A percentile compares a stretch with the other conserved stretches of the same genome.
Evolutionary conservation across 371 early-diverging fungal genomes (phyloP).

Genomic region (Mortierella sp.): DNA sequence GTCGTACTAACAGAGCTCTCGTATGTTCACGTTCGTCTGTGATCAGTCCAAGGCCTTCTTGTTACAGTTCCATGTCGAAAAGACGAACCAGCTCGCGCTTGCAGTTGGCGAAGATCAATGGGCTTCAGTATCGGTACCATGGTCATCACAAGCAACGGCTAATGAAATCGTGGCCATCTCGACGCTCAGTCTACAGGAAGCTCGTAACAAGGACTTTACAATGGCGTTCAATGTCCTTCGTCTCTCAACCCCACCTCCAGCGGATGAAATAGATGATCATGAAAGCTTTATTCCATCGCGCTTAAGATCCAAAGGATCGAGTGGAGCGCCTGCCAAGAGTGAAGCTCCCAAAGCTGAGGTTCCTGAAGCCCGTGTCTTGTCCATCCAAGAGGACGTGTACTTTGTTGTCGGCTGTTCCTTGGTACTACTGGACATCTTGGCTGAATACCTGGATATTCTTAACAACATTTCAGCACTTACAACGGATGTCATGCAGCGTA

Average conservation of each 20-base stretch:
- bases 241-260: slow-evolving; percentile 26
- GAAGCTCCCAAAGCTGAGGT: slow-evolving; percentile 12
- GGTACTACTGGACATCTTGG: slow-evolving; percentile 86
- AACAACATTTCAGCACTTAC: slow-evolving; percentile 80
- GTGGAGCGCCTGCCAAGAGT: slow-evolving; percentile 8
- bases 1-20: too few species aligned
- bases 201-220: slow-evolving; percentile 45
- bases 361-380: slow-evolving; percentile 40
- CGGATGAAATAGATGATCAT: slow-evolving; percentile 32
- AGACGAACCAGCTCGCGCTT: slow-evolving; percentile 84
- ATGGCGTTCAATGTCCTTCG: slow-evolving; percentile 43
- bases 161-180: slow-evolving; percentile 74
- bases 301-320: slow-evolving; percentile 19
- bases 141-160: slow-evolving; percentile 89
- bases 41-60: slow-evolving; percentile 85
- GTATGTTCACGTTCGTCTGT: background rate
- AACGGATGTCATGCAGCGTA: slow-evolving; percentile 84
- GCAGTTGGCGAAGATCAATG: slow-evolving; percentile 96
- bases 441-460: slow-evolving; percentile 87
- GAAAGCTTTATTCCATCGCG: slow-evolving; percentile 27
- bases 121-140: slow-evolving; percentile 89
- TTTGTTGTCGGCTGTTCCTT: slow-evolving; percentile 88
- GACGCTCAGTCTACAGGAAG: slow-evolving; percentile 35
- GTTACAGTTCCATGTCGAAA: slow-evolving; percentile 91
- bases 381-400: slow-evolving; percentile 63